A percentile compares a stretch with the other conserved stretches of the same genome.
Conservation (phyloP, 495 filamentous ascomycete species). For the Schizothecium vesticola region DNA sequence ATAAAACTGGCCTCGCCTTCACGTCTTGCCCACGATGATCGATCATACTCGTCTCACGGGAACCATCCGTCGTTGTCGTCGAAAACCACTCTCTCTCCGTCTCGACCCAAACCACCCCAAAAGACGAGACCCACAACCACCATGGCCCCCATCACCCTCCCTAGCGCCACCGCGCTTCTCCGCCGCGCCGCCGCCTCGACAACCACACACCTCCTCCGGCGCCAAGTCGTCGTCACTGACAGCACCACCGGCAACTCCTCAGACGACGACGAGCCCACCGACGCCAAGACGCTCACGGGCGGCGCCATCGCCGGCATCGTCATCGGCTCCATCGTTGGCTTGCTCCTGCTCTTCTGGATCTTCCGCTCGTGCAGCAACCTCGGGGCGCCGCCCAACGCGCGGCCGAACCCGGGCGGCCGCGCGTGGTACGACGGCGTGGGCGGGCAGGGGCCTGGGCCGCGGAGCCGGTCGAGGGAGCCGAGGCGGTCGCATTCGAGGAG, state of each 20-base stretch:
- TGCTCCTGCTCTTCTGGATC: slow-evolving; percentile 52
- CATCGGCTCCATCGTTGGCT: slow-evolving; percentile 52
- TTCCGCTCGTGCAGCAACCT: slow-evolving; percentile 37
- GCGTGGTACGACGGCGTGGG: slow-evolving; percentile 29
- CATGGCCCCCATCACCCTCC: slow-evolving; percentile 12
- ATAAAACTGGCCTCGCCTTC: background rate
- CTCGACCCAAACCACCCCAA: background rate
- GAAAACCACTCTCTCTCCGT: background rate
- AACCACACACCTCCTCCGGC: slow-evolving; percentile 16
- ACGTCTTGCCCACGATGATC: background rate
- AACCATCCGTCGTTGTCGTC: background rate
- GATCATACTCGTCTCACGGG: background rate
- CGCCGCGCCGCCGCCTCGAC: slow-evolving; percentile 6
- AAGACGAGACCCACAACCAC: background rate
- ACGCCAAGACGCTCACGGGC: slow-evolving; percentile 38
- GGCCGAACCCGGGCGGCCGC: slow-evolving; percentile 5
- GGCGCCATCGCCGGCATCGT: slow-evolving; percentile 58
- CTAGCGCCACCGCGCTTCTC: background rate
- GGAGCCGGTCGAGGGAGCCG: slow-evolving; percentile 6
- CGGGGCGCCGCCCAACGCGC: slow-evolving; percentile 26
- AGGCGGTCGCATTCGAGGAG: background rate
- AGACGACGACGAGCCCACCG: slow-evolving; percentile 9
- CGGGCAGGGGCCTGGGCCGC: slow-evolving; percentile 13
- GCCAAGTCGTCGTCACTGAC: background rate
- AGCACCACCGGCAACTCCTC: background rate